phyloP scores from a whole-genome alignment of 306 rosid genomes.

The Gynostemma pentaphyllum region DNA sequence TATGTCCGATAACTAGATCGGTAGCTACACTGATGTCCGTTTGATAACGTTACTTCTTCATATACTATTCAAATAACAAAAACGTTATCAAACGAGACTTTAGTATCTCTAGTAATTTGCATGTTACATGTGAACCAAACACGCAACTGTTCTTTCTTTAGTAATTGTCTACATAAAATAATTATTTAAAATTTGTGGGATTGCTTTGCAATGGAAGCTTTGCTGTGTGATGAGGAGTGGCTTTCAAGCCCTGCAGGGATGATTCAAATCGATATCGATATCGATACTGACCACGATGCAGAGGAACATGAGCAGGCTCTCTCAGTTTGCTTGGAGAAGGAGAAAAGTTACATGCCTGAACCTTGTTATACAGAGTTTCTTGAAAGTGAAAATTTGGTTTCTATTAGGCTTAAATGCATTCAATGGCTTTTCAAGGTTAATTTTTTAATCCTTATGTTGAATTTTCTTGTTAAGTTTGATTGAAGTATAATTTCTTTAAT shows the following conservation, averaged over 20 bases:
- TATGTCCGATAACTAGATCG: too few relatives aligned
- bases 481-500: too few relatives aligned
- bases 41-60: too few relatives aligned
- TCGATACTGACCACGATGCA: background rate
- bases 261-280: background rate
- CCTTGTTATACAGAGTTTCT: slow-evolving; percentile 19
- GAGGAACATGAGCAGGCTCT: slow-evolving; percentile 15
- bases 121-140: background rate
- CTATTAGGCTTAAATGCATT: slow-evolving; percentile 27
- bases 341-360: slow-evolving; percentile 22
- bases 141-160: background rate
- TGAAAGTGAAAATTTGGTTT: slow-evolving; percentile 13
- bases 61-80: background rate
- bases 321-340: slow-evolving; percentile 25
- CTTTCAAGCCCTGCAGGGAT: slow-evolving; percentile 16
- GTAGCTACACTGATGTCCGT: too few relatives aligned
- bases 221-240: slow-evolving; percentile 47
- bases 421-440: slow-evolving; percentile 47
- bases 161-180: background rate
- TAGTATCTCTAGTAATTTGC: background rate
- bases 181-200: background rate
- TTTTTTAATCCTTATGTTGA: background rate
- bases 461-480: background rate
- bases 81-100: background rate
- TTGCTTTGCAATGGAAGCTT: slow-evolving; percentile 14